Evolutionary conservation across 2,329 filamentous ascomycete species (phyloP).

Genomic region (Ascosphaera acerosa): DNA sequence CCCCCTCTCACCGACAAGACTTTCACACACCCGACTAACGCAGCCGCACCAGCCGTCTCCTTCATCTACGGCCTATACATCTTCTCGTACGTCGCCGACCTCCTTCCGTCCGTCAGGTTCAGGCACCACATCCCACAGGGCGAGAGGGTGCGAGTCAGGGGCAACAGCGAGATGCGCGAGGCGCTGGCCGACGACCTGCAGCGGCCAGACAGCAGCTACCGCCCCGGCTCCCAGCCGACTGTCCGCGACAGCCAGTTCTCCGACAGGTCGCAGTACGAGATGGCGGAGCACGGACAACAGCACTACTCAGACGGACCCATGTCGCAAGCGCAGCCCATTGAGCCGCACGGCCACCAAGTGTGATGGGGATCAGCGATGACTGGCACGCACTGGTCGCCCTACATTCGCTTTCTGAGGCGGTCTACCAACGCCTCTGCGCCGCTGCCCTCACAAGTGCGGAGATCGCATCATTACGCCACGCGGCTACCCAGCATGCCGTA

Average conservation of each 20-base stretch:
- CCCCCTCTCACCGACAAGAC: neutral
- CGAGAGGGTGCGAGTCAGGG: slow-evolving; percentile 11
- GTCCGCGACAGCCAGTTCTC: neutral
- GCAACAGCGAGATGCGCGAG: slow-evolving; percentile 9
- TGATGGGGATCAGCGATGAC: too few relatives aligned
- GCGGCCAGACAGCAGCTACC: neutral
- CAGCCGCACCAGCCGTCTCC: slow-evolving; percentile 28
- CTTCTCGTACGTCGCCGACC: slow-evolving; percentile 65
- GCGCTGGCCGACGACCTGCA: slow-evolving; percentile 2
- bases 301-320: too few relatives aligned
- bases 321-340: too few relatives aligned
- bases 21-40: neutral
- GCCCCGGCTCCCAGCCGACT: too few relatives aligned
- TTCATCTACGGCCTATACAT: slow-evolving; percentile 77
- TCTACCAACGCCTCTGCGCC: too few relatives aligned
- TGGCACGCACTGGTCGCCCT: too few relatives aligned
- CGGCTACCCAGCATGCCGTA: too few relatives aligned
- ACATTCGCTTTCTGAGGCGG: too few relatives aligned
- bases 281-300: neutral
- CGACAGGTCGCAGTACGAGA: neutral
- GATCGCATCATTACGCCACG: too few relatives aligned
- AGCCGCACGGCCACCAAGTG: too few relatives aligned
- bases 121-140: slow-evolving; percentile 23
- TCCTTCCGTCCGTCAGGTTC: slow-evolving; percentile 49
- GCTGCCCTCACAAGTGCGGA: too few relatives aligned